phyloP scores from a whole-genome alignment of 345 rosid species.

The Euphorbia pulcherrima region DNA sequence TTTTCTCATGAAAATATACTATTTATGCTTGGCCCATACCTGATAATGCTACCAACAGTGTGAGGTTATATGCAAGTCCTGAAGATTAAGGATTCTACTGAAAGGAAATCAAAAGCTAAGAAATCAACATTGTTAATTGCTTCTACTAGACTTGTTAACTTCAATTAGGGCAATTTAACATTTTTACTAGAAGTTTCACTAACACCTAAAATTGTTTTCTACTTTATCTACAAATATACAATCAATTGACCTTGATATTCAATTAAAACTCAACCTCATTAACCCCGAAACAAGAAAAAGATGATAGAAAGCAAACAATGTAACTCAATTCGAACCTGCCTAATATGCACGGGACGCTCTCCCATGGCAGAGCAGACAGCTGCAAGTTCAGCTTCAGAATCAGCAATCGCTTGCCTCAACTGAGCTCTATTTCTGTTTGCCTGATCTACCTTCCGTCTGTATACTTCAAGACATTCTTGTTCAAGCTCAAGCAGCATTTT shows the following conservation, averaged over 20 bases:
- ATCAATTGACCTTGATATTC: no score
- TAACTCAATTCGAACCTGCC: conserved; percentile 52
- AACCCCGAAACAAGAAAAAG: background rate
- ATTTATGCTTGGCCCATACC: no score
- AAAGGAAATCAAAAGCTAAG: background rate
- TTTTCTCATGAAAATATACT: background rate
- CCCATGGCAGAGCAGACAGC: conserved; percentile 86
- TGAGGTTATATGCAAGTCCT: no score
- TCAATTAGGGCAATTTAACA: background rate
- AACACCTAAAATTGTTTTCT: background rate
- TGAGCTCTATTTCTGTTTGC: conserved; percentile 82
- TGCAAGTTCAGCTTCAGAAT: conserved; percentile 87
- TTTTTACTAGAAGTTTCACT: background rate
- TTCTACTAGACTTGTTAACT: background rate
- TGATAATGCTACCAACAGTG: no score
- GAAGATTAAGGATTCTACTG: background rate
- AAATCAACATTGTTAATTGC: background rate
- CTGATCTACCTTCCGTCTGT: conserved; percentile 85
- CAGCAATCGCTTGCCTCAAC: conserved; percentile 75
- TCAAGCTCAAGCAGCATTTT: conserved; percentile 88
- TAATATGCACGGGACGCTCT: conserved; percentile 79
- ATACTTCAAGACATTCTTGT: conserved; percentile 89
- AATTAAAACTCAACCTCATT: background rate
- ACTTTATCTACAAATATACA: background rate
- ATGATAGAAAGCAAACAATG: background rate